phyloP scores from a whole-genome alignment of 108 stramenopile species.

The Nitzschia sp. region DNA sequence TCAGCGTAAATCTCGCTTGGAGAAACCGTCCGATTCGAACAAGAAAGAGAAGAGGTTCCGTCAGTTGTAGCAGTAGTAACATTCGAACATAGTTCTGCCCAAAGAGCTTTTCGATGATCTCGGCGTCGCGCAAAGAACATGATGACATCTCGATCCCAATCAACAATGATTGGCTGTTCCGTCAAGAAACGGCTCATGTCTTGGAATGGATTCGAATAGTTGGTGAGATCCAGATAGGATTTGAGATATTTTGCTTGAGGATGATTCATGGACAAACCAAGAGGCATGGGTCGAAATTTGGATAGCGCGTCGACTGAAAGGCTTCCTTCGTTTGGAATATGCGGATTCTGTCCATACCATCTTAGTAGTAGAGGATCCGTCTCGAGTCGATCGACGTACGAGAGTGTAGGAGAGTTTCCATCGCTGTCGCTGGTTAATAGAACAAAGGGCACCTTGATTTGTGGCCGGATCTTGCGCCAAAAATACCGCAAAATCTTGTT shows the following conservation, averaged over 20 bases:
- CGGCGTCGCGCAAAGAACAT: constrained; percentile 6
- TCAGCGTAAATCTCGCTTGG: neutral
- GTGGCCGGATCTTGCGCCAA: constrained; percentile 21
- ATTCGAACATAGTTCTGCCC: constrained; percentile 5
- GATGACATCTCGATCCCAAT: constrained; percentile 17
- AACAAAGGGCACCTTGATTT: constrained; percentile 25
- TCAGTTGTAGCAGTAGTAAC: neutral
- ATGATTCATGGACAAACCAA: constrained; percentile 17
- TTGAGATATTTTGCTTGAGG: constrained; percentile 15
- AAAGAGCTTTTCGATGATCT: constrained; percentile 16
- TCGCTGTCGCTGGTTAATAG: constrained; percentile 27
- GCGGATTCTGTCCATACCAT: constrained; percentile 37
- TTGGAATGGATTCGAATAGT: constrained; percentile 36
- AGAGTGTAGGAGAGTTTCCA: neutral
- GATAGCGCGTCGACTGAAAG: neutral
- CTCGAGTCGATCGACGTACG: neutral
- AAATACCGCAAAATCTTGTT: neutral
- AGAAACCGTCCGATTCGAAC: neutral
- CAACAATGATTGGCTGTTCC: neutral
- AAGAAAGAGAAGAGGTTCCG: neutral
- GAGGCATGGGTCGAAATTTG: constrained; percentile 25
- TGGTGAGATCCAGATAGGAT: constrained; percentile 1
- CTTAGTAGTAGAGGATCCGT: constrained; percentile 22
- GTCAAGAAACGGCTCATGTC: neutral
- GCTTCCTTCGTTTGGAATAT: neutral